Conservation (phyloP, 169 alveolate species). For the Eimeria necatrix region DNA sequence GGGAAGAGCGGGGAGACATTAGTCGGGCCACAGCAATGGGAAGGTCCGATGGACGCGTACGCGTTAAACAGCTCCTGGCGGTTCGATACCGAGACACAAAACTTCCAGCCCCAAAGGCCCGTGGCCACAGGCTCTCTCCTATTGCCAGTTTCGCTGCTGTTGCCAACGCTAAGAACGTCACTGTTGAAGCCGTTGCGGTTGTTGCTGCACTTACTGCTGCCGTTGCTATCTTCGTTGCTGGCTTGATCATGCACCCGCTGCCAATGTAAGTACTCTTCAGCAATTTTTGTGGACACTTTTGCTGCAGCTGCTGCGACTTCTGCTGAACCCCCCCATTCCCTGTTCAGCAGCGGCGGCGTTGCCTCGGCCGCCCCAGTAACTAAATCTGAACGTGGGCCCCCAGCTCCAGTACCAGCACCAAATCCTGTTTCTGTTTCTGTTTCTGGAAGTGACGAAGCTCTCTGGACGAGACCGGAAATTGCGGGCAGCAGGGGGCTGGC, state of each 20-base stretch:
- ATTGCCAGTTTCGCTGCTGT: background rate
- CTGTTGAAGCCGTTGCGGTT: constrained; percentile 28
- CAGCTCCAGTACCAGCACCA: background rate
- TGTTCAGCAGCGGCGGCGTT: background rate
- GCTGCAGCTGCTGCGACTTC: constrained; percentile 17
- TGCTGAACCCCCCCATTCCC: constrained; percentile 3
- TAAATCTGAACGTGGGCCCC: background rate
- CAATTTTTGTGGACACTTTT: background rate
- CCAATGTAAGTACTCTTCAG: background rate
- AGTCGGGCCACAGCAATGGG: constrained; percentile 28
- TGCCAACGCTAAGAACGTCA: background rate
- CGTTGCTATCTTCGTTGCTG: background rate
- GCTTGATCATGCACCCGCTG: background rate
- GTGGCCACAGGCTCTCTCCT: background rate
- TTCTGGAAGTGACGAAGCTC: background rate
- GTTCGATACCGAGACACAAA: constrained; percentile 26
- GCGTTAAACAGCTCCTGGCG: constrained; percentile 2
- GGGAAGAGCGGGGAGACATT: background rate
- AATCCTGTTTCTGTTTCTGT: too few relatives aligned
- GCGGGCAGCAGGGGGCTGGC: background rate
- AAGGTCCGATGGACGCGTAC: constrained; percentile 21
- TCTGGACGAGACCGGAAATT: background rate
- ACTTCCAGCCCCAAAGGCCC: constrained; percentile 48
- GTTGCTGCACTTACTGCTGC: constrained; percentile 54
- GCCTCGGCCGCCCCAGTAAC: background rate